Evolutionary conservation across 441 rosid species (phyloP).

Genomic region (Flueggea neowawraea): DNA sequence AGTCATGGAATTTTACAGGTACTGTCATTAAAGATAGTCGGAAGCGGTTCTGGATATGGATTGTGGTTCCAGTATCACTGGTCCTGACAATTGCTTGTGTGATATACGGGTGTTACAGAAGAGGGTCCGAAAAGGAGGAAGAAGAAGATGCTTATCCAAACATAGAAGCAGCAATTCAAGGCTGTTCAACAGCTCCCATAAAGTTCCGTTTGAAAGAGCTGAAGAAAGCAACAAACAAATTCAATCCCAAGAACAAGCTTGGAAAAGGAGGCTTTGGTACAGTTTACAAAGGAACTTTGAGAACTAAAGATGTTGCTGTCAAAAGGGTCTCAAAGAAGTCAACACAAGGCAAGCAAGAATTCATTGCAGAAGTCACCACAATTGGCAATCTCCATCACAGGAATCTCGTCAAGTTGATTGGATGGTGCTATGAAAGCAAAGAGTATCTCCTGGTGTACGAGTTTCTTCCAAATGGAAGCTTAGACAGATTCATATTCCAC

Average conservation of each 20-base stretch:
- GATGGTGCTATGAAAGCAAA: constrained; percentile 60
- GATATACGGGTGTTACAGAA: constrained; percentile 17
- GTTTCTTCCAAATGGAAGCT: constrained; percentile 60
- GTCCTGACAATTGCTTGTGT: neutral
- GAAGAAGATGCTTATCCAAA: constrained; percentile 23
- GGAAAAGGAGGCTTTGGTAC: constrained; percentile 76
- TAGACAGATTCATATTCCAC: constrained; percentile 46
- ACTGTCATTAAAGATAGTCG: constrained; percentile 15
- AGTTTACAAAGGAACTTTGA: constrained; percentile 62
- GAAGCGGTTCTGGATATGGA: constrained; percentile 30
- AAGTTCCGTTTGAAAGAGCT: constrained; percentile 53
- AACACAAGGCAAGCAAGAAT: constrained; percentile 72
- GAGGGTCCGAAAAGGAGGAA: constrained; percentile 17
- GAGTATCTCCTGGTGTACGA: constrained; percentile 63
- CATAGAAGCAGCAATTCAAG: constrained; percentile 46
- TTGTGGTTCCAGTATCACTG: constrained; percentile 17
- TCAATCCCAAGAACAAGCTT: constrained; percentile 45
- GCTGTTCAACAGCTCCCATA: constrained; percentile 41
- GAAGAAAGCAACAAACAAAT: constrained; percentile 52
- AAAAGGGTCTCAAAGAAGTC: constrained; percentile 55
- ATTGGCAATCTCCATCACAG: constrained; percentile 61
- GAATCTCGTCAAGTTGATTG: constrained; percentile 62
- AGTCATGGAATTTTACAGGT: constrained; percentile 44
- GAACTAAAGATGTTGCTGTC: constrained; percentile 51
- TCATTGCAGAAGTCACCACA: constrained; percentile 72